Percentiles rank a stretch among this genome's conserved stretches.
Conservation (phyloP, 2,329 filamentous ascomycete genomes). For the Diaporthe citrichinensis region DNA sequence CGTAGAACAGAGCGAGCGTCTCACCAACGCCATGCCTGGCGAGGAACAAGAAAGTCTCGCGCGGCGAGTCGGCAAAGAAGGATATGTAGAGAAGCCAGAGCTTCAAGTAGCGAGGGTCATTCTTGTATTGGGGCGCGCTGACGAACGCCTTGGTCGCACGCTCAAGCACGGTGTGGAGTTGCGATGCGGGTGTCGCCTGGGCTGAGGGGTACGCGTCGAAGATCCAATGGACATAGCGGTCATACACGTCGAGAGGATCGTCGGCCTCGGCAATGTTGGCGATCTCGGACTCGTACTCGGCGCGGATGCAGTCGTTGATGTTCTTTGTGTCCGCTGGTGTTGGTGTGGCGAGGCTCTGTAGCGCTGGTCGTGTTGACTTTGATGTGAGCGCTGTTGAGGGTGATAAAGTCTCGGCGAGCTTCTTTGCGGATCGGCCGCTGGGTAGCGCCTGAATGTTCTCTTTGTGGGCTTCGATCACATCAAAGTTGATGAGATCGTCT, state of each 20-base stretch:
- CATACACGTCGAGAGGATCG: slow-evolving; percentile 94
- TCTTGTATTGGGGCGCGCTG: slow-evolving; percentile 88
- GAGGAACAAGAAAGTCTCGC: slow-evolving; percentile 93
- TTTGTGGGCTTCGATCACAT: slow-evolving; percentile 95
- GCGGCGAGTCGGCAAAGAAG: slow-evolving; percentile 92
- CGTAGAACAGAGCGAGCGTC: slow-evolving; percentile 90
- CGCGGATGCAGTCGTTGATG: slow-evolving; percentile 83
- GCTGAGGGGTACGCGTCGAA: slow-evolving; percentile 94
- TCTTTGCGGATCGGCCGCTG: slow-evolving; percentile 87
- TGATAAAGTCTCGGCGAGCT: slow-evolving; percentile 86
- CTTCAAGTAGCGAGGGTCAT: slow-evolving; percentile 93
- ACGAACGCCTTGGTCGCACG: slow-evolving; percentile 93
- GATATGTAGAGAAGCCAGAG: slow-evolving; percentile 95
- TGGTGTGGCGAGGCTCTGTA: slow-evolving; percentile 71
- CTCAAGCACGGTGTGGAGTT: slow-evolving; percentile 89
- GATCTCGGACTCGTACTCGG: slow-evolving; percentile 89
- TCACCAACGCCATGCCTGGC: slow-evolving; percentile 91
- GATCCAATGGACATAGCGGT: slow-evolving; percentile 97
- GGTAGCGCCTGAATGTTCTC: slow-evolving; percentile 98
- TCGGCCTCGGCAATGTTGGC: slow-evolving; percentile 86
- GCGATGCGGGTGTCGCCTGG: slow-evolving; percentile 92
- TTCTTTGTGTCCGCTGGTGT: slow-evolving; percentile 81
- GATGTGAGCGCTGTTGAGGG: slow-evolving; percentile 52
- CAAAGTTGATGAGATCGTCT: slow-evolving; percentile 79
- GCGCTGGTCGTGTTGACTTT: slow-evolving; percentile 52